A percentile compares a stretch with the other conserved stretches of the same genome.
Conservation (phyloP, 2,329 filamentous ascomycete species). For the Ustulina deusta region DNA sequence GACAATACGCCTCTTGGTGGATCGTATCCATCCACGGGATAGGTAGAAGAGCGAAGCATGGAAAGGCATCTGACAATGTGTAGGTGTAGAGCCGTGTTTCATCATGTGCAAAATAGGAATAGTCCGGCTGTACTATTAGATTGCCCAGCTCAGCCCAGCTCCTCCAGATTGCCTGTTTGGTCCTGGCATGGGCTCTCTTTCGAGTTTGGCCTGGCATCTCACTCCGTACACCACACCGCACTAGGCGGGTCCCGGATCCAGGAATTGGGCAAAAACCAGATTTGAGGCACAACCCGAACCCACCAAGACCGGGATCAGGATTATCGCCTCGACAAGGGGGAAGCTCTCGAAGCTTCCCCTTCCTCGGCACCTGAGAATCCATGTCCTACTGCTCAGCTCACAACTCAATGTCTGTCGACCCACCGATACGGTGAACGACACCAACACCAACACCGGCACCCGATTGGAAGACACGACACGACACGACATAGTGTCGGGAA, state of each 20-base stretch:
- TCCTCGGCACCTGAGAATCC: slow-evolving; percentile 4
- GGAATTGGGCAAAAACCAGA: slow-evolving; percentile 18
- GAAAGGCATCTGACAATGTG: slow-evolving; percentile 4
- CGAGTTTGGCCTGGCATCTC: slow-evolving; percentile 12
- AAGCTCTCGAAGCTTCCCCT: slow-evolving; percentile 4
- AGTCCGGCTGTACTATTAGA: slow-evolving; percentile 25
- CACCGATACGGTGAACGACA: not conserved
- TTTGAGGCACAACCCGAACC: slow-evolving; percentile 34
- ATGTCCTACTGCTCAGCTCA: slow-evolving; percentile 1
- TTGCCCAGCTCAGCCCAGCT: slow-evolving; percentile 9
- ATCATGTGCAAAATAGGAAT: slow-evolving; percentile 30
- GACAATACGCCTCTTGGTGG: slow-evolving; percentile 36
- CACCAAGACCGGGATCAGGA: slow-evolving; percentile 36
- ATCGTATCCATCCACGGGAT: slow-evolving; percentile 33
- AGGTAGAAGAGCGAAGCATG: slow-evolving; percentile 13
- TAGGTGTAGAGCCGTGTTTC: slow-evolving; percentile 16
- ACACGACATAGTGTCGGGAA: not conserved
- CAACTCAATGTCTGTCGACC: not conserved
- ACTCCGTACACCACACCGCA: not conserved
- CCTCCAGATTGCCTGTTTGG: slow-evolving; percentile 24
- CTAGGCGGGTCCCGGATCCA: slow-evolving; percentile 11
- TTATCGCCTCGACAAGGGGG: slow-evolving; percentile 8
- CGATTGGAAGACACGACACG: not conserved
- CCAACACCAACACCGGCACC: too few species aligned
- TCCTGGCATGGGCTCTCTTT: slow-evolving; percentile 10